Base-by-base conservation (phyloP, 2,329 filamentous ascomycete species). In the Cladophialophora bantiana region DNA sequence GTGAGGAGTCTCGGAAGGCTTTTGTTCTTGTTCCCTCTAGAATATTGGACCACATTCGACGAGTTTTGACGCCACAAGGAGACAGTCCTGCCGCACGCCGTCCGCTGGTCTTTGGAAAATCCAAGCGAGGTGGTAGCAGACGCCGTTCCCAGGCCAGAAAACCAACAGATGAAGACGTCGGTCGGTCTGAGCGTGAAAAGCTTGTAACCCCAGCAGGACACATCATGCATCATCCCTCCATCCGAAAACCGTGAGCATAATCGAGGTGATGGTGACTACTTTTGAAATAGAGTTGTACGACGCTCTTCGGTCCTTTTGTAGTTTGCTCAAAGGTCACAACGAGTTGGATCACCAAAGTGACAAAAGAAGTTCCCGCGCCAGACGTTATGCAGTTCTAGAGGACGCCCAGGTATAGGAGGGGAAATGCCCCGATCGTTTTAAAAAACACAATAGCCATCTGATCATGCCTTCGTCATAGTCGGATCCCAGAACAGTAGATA, bases 381-480 rank as follows among this genome's bases (percentile, higher is more conserved):
- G 6, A 26, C 7, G 2, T 45, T 26, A 50, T 50, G 45, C 45
- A 50, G 26, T 50, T 12, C 45, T 20, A 26, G 45, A 26, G 26
- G 40, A 50, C 45, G 18, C 45, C 45, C 18, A 26, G 20, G 9
- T 50, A 10, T 20, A 5, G 10, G n/a, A 6, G 45, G 45, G 26
- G 18, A 50, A 26, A 7, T 12, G 45, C 45, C 53, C 18, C 13
- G 3, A 35, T 20, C 15, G 55, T 20, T 42, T 18, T 3, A 59
- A 20, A 45, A 45, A 7, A 12, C 20, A 50, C 42, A 45, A 12
- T 26, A 55, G 54, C 36, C 54, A 59, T 48, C 52, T 26, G 34
- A 61, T 66, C 65, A 38, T 66, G 32, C n/a, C 60, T 59, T 70
- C 65, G 59, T 67, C 36, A 64, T 26, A 56, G 26, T 52, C 55